Conservation (phyloP, 1,139 yeast genomes). For the Kurtzmaniella quercitrusa region DNA sequence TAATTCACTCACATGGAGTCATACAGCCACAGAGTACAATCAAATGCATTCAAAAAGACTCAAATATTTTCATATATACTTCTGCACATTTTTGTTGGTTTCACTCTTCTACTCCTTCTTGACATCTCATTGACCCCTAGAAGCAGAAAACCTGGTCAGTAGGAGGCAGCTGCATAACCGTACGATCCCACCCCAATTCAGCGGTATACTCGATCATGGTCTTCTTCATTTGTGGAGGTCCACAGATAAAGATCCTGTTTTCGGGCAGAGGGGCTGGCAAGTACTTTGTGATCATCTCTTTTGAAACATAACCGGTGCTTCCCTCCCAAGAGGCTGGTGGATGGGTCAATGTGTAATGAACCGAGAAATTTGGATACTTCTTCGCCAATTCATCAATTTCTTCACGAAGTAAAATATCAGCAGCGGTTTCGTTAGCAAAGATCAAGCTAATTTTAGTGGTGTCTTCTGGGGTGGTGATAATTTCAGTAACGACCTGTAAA, state of each 20-base stretch:
- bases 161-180: slow-evolving; percentile 45
- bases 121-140: slow-evolving; percentile 16
- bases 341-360: slow-evolving; percentile 33
- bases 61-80: too few species aligned
- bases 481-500: slow-evolving; percentile 60
- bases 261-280: slow-evolving; percentile 47
- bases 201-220: slow-evolving; percentile 44
- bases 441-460: slow-evolving; percentile 54
- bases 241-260: slow-evolving; percentile 62
- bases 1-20: too few species aligned
- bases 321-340: slow-evolving; percentile 50
- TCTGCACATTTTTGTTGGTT: too few species aligned
- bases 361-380: slow-evolving; percentile 57
- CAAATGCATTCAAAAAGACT: too few species aligned
- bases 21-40: too few species aligned
- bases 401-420: slow-evolving; percentile 63
- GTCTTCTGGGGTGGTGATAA: slow-evolving; percentile 66
- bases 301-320: slow-evolving; percentile 54
- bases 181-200: slow-evolving; percentile 61
- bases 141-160: slow-evolving; percentile 72
- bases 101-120: too few species aligned
- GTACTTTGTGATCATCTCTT: slow-evolving; percentile 49
- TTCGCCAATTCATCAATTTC: slow-evolving; percentile 67
- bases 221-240: slow-evolving; percentile 71
- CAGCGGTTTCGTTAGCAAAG: slow-evolving; percentile 68